Evolutionary conservation across 441 rosid species (phyloP).

Genomic region (Populus hybrid): DNA sequence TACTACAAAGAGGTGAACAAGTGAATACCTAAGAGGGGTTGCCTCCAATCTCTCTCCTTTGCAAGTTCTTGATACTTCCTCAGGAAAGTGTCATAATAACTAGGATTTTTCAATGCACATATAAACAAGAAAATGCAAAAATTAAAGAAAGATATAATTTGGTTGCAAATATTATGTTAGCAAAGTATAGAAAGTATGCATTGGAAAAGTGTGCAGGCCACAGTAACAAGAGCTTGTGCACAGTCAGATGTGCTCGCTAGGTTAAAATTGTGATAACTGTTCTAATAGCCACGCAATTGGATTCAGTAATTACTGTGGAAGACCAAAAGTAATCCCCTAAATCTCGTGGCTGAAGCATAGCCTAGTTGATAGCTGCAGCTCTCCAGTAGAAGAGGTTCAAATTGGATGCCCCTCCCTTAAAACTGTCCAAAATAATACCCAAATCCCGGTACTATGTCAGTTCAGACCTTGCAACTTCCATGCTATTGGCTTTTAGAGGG

Average conservation of each 20-base stretch:
- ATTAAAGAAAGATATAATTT: conserved; percentile 5
- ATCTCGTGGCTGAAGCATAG: no score
- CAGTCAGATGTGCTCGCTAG: neutral
- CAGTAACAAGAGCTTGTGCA: neutral
- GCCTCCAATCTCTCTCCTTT: conserved; percentile 55
- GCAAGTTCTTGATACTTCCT: conserved; percentile 63
- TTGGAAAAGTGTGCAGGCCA: neutral
- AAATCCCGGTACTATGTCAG: neutral
- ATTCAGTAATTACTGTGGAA: neutral
- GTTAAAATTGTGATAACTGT: neutral
- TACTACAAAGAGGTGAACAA: conserved; percentile 1
- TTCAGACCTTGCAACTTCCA: neutral
- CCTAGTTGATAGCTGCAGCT: no score
- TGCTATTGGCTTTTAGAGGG: neutral
- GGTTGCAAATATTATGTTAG: neutral
- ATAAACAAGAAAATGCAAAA: conserved; percentile 14
- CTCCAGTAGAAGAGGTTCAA: neutral
- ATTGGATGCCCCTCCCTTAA: no score
- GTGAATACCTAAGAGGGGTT: conserved; percentile 65
- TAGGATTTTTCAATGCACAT: conserved; percentile 28
- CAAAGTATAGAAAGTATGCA: neutral
- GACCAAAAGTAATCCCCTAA: neutral
- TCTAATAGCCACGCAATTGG: neutral
- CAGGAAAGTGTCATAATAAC: conserved; percentile 86
- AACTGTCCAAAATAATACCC: neutral